These are phyloP conservation scores for Trypanosoma rangeli DNA, from an alignment of 208 protist genomes.

Conservation along the genomic window DNA sequence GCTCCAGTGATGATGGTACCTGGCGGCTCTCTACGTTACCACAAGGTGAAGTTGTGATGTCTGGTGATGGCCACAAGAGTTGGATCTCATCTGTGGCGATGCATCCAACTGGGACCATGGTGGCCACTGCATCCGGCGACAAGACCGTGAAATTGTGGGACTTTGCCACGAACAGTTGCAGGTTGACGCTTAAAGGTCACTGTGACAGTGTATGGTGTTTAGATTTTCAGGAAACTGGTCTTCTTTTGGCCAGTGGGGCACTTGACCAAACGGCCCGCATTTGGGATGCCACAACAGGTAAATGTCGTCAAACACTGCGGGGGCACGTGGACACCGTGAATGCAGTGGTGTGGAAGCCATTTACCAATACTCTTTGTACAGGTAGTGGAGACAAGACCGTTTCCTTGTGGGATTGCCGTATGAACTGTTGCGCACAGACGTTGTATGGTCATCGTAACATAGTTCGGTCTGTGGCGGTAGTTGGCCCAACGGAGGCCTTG, in stretches of 20 bases:
- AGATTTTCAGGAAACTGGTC: conserved; percentile 93
- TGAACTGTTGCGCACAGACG: conserved; percentile 92
- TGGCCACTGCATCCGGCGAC: conserved; percentile 95
- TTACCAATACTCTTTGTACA: conserved; percentile 93
- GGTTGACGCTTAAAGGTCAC: conserved; percentile 90
- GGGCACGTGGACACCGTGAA: conserved; percentile 96
- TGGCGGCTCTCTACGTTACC: conserved; percentile 95
- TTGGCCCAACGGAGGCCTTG: conserved; percentile 42
- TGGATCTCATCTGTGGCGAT: conserved; percentile 91
- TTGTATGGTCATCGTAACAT: conserved; percentile 95
- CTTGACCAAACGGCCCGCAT: conserved; percentile 95
- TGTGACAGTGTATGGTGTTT: conserved; percentile 94
- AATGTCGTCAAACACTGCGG: conserved; percentile 92
- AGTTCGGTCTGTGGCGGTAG: conserved; percentile 76
- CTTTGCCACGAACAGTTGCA: conserved; percentile 88
- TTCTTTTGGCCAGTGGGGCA: conserved; percentile 89
- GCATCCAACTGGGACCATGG: conserved; percentile 91
- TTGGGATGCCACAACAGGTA: conserved; percentile 89
- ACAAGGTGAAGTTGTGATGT: conserved; percentile 93
- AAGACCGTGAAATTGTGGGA: conserved; percentile 97
- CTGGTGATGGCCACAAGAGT: conserved; percentile 93
- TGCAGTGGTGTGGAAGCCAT: conserved; percentile 91
- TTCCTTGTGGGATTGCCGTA: conserved; percentile 95
- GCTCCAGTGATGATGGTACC: conserved; percentile 94
- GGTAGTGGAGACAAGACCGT: conserved; percentile 97